A percentile compares a stretch with the other conserved stretches of the same genome.
These are phyloP conservation scores for Piromyces finnis DNA, from an alignment of 192 early-diverging fungal species.

Conservation along the genomic window DNA sequence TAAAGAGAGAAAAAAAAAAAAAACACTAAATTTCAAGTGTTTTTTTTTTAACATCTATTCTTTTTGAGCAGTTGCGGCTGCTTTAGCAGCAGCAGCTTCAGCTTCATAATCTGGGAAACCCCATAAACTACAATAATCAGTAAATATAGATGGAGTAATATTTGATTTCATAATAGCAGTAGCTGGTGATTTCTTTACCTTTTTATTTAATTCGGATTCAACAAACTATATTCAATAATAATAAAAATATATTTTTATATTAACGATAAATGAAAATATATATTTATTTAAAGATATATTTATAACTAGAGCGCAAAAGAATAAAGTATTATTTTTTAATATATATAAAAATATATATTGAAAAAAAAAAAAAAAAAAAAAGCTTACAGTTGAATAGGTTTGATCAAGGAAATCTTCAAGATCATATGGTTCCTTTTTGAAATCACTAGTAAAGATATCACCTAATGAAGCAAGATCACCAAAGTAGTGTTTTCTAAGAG, in stretches of 20 bases:
- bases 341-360: too few relatives aligned
- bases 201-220: neutral
- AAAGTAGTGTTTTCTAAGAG: conserved; percentile 70
- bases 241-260: too few relatives aligned
- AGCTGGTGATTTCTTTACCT: neutral
- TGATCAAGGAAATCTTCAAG: conserved; percentile 96
- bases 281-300: neutral
- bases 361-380: conserved; percentile 17
- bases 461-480: conserved; percentile 73
- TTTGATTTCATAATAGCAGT: neutral
- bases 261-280: too few relatives aligned
- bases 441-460: conserved; percentile 67
- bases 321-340: too few relatives aligned
- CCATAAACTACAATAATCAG: neutral
- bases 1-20: too few relatives aligned
- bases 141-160: neutral
- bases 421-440: conserved; percentile 68
- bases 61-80: neutral
- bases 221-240: neutral
- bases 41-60: too few relatives aligned
- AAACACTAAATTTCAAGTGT: too few relatives aligned
- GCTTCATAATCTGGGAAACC: neutral
- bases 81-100: neutral
- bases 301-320: too few relatives aligned
- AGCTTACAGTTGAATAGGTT: conserved; percentile 21